Percentiles rank a stretch among this genome's conserved stretches.
Conservation (phyloP, 2,329 filamentous ascomycete genomes). For the Aureobasidium subglaciale region DNA sequence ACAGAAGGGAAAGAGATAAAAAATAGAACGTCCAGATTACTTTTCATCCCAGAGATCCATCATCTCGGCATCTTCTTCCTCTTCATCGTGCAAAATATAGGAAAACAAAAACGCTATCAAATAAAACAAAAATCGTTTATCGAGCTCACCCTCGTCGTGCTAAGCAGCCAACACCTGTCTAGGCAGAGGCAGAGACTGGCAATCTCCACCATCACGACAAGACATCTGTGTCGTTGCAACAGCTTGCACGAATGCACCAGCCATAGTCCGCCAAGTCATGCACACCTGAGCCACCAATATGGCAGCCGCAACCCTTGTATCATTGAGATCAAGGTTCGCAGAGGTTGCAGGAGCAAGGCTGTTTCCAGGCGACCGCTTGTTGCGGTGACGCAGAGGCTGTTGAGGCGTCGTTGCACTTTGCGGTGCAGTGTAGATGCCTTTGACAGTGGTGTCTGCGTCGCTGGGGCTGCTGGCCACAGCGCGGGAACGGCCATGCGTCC, state of each 20-base stretch:
- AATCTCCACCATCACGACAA: not conserved
- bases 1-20: not conserved
- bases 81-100: not conserved
- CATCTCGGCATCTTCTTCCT: not conserved
- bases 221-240: not conserved
- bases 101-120: constrained; percentile 7
- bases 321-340: not conserved
- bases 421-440: not conserved
- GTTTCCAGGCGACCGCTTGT: not conserved
- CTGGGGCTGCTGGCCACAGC: not conserved
- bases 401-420: not conserved
- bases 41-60: not conserved
- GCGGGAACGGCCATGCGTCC: not conserved
- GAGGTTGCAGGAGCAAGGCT: not conserved
- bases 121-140: not conserved
- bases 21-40: not conserved
- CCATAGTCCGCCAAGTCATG: not conserved
- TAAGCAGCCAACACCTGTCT: not conserved
- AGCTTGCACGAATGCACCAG: not conserved
- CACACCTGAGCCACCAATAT: not conserved
- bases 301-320: not conserved
- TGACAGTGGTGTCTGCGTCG: not conserved
- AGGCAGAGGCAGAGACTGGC: not conserved
- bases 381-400: not conserved
- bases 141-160: constrained; percentile 12